These are phyloP conservation scores for Blastosporella zonata DNA, from an alignment of 1,284 basidiomycete genomes.

Conservation along the genomic window DNA sequence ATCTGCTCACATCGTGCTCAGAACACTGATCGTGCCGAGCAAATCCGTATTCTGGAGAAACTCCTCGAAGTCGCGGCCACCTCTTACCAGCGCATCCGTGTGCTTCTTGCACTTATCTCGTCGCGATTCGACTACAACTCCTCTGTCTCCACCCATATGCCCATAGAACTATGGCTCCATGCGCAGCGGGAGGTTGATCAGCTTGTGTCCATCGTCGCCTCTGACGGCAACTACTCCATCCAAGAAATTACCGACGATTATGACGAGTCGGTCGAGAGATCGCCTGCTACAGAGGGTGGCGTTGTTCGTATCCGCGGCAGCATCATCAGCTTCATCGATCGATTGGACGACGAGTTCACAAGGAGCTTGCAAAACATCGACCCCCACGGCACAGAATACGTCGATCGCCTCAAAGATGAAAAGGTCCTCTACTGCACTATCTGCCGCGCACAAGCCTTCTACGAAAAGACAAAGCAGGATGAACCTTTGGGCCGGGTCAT, in stretches of 20 bases:
- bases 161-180: slow-evolving; percentile 87
- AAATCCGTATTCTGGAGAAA: slow-evolving; percentile 88
- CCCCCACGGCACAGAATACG: slow-evolving; percentile 97
- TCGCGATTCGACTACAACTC: slow-evolving; percentile 98
- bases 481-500: slow-evolving; percentile 87
- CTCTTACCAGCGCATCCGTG: slow-evolving; percentile 91
- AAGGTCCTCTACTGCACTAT: slow-evolving; percentile 93
- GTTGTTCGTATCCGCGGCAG: slow-evolving; percentile 84
- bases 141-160: slow-evolving; percentile 85
- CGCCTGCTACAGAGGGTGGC: slow-evolving; percentile 70
- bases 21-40: slow-evolving; percentile 96
- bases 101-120: slow-evolving; percentile 90
- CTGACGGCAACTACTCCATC: slow-evolving; percentile 75
- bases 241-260: slow-evolving; percentile 91
- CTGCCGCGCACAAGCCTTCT: slow-evolving; percentile 88
- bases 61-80: slow-evolving; percentile 87
- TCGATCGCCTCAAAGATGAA: slow-evolving; percentile 94
- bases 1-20: slow-evolving; percentile 29
- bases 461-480: slow-evolving; percentile 74
- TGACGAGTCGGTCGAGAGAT: slow-evolving; percentile 87
- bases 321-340: slow-evolving; percentile 93
- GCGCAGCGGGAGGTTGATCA: slow-evolving; percentile 89
- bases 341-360: slow-evolving; percentile 98
- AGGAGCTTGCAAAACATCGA: slow-evolving; percentile 98
- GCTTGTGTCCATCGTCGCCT: slow-evolving; percentile 76